These are phyloP conservation scores for Phytophthora vignae DNA, from an alignment of 352 stramenopile genomes.

Conservation along the genomic window DNA sequence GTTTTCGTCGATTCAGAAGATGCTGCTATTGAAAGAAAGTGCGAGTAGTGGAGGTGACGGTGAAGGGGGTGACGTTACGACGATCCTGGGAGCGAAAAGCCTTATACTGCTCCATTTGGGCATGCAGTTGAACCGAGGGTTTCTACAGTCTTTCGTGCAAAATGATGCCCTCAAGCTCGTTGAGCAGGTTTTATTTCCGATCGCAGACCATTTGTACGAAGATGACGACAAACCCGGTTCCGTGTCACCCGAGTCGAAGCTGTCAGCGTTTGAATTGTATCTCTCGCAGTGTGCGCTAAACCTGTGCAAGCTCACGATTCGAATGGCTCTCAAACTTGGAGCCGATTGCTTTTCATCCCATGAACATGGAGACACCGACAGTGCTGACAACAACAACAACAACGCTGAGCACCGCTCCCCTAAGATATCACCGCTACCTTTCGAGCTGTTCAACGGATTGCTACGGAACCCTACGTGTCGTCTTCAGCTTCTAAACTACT, in stretches of 20 bases:
- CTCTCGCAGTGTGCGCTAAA: constrained; percentile 71
- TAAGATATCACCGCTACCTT: constrained; percentile 53
- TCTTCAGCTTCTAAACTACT: constrained; percentile 63
- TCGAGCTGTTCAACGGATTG: constrained; percentile 58
- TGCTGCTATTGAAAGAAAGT: constrained; percentile 29
- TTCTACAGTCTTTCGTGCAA: constrained; percentile 53
- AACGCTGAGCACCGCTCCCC: constrained; percentile 23
- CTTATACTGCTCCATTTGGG: constrained; percentile 73
- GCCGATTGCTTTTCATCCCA: constrained; percentile 64
- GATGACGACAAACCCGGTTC: constrained; percentile 7
- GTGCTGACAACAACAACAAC: constrained; percentile 13
- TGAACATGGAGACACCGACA: constrained; percentile 35
- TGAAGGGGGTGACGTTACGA: constrained; percentile 5
- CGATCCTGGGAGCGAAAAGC: constrained; percentile 64
- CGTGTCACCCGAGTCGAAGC: constrained; percentile 13
- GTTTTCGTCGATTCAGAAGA: constrained; percentile 38
- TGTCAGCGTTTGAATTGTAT: constrained; percentile 52
- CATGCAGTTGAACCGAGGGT: constrained; percentile 51
- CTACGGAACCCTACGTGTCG: constrained; percentile 59
- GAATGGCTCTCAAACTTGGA: constrained; percentile 71
- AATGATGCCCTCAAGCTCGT: constrained; percentile 40
- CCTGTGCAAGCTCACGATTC: constrained; percentile 61
- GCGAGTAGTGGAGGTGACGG: constrained; percentile 5
- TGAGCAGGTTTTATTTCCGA: constrained; percentile 39
- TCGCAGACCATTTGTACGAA: constrained; percentile 31